Percentiles rank a stretch among this genome's conserved stretches.
Evolutionary conservation across 2,329 filamentous ascomycete species (phyloP).

Genomic region (Sphaerostilbella broomeana): DNA sequence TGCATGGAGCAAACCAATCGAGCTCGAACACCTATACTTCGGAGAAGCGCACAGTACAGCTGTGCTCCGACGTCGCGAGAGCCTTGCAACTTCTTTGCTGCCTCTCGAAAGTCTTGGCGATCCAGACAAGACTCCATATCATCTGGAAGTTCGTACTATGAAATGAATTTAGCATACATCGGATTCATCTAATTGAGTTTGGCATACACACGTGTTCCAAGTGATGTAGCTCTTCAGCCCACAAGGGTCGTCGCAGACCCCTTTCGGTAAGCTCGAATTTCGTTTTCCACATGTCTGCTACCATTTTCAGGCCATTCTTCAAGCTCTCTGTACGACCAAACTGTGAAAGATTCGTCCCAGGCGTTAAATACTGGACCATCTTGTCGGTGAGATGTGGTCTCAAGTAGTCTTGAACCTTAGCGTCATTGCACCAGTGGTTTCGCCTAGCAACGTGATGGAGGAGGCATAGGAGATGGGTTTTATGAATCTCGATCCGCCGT

Average conservation of each 20-base stretch:
- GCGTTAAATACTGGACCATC: conserved; percentile 61
- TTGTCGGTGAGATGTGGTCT: conserved; percentile 60
- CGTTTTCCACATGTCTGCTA: conserved; percentile 58
- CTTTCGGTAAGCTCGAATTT: conserved; percentile 65
- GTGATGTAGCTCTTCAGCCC: conserved; percentile 63
- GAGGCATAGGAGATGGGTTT: conserved; percentile 76
- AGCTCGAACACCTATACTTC: conserved; percentile 72
- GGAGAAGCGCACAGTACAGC: conserved; percentile 80
- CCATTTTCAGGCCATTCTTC: conserved; percentile 68
- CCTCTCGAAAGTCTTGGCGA: conserved; percentile 63
- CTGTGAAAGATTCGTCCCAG: conserved; percentile 60
- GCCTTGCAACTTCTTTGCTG: conserved; percentile 64
- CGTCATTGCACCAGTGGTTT: conserved; percentile 86
- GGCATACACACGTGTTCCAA: conserved; percentile 45
- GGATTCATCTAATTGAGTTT: no score
- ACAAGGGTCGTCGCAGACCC: conserved; percentile 64
- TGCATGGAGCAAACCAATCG: conserved; percentile 89
- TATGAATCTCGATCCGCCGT: conserved; percentile 70
- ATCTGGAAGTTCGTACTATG: conserved; percentile 48
- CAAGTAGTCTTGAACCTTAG: conserved; percentile 58
- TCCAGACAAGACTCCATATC: conserved; percentile 64
- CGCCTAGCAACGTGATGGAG: conserved; percentile 69
- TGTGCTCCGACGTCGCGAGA: conserved; percentile 88
- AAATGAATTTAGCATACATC: no score
- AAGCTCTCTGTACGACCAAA: conserved; percentile 71